These are phyloP conservation scores for Candida corydali DNA, from an alignment of 805 yeast genomes.

Conservation along the genomic window DNA sequence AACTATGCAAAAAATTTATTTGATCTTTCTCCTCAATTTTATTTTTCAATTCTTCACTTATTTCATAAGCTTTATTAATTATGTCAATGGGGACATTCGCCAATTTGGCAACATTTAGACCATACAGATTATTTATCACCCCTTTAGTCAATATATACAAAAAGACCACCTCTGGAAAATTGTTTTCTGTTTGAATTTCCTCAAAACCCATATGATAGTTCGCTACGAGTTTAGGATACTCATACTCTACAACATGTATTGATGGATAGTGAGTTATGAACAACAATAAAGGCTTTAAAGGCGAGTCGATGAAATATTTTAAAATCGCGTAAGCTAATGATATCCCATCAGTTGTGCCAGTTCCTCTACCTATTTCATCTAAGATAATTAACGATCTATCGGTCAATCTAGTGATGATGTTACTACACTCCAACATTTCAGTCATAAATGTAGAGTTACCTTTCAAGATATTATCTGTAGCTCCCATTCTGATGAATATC, in stretches of 20 bases:
- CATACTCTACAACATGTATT: constrained; percentile 47
- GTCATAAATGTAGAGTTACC: constrained; percentile 85
- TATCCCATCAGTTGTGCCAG: constrained; percentile 67
- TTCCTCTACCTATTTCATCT: constrained; percentile 84
- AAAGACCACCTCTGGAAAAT: constrained; percentile 36
- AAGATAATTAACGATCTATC: constrained; percentile 55
- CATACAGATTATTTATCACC: constrained; percentile 60
- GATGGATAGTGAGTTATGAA: constrained; percentile 86
- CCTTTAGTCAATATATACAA: constrained; percentile 35
- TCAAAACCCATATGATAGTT: constrained; percentile 73
- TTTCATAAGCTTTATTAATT: constrained; percentile 39
- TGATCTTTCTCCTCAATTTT: constrained; percentile 18
- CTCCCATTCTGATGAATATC: constrained; percentile 82
- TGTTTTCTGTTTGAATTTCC: constrained; percentile 25
- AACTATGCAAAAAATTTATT: not conserved
- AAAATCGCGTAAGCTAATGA: constrained; percentile 76
- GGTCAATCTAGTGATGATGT: constrained; percentile 52
- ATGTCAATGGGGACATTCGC: constrained; percentile 56
- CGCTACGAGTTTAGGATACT: constrained; percentile 36
- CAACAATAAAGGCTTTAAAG: constrained; percentile 50
- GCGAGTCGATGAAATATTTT: constrained; percentile 45
- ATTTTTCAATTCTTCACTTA: constrained; percentile 30
- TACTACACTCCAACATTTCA: constrained; percentile 64
- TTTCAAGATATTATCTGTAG: constrained; percentile 67
- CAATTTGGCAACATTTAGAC: constrained; percentile 77